Conservation (phyloP, 495 filamentous ascomycete genomes). For the Talaromyces liani region DNA sequence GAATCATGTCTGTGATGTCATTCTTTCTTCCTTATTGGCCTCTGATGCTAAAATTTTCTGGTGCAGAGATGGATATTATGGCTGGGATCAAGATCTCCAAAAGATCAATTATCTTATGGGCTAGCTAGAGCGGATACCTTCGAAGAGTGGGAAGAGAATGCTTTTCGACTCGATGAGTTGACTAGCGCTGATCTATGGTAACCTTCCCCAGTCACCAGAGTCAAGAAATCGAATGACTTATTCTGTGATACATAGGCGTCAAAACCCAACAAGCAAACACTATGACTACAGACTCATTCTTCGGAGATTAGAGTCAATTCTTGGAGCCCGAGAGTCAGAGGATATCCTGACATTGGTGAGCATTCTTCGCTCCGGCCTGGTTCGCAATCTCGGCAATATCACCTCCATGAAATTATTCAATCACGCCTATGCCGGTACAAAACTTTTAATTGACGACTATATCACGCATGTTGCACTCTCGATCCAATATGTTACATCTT, state of each 20-base stretch:
- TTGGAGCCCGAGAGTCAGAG: conserved; percentile 64
- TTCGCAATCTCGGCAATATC: conserved; percentile 89
- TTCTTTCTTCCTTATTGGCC: too few relatives aligned
- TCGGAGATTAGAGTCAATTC: conserved; percentile 63
- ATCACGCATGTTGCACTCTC: conserved; percentile 75
- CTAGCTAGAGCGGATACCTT: conserved; percentile 59
- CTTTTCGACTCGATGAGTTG: conserved; percentile 69
- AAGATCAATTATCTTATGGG: conserved; percentile 21
- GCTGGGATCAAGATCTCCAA: conserved; percentile 33
- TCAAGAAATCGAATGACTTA: not conserved
- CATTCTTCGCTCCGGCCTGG: conserved; percentile 75
- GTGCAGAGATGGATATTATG: conserved; percentile 20
- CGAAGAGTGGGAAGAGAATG: conserved; percentile 79
- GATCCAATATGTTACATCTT: conserved; percentile 65
- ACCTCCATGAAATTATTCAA: conserved; percentile 78
- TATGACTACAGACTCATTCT: conserved; percentile 89
- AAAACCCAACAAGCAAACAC: conserved; percentile 69
- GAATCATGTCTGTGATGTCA: conserved; percentile 41
- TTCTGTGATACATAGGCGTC: conserved; percentile 47
- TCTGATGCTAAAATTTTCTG: too few relatives aligned
- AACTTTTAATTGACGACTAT: conserved; percentile 86
- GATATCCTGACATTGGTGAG: conserved; percentile 71
- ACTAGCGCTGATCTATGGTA: conserved; percentile 79
- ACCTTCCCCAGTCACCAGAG: not conserved
- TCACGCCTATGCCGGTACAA: conserved; percentile 80